Base-by-base conservation (phyloP, 31 red algal species). In the Bonnemaisonia californica region DNA sequence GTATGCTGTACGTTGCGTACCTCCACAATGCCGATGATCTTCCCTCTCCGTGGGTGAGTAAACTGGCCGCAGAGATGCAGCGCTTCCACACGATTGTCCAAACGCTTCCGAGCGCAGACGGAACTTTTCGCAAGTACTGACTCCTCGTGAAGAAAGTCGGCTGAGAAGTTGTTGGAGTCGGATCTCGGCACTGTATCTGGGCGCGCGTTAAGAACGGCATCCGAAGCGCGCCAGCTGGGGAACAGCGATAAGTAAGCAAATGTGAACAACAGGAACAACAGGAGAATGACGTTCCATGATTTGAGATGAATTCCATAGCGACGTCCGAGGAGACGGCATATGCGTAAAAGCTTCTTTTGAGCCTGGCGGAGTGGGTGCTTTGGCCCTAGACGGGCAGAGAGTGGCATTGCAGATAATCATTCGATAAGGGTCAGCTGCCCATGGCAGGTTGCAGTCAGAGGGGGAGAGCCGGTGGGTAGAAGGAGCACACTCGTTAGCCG, bases 1-100 rank as follows among this genome's bases (percentile, higher is more conserved):
- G 75, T 54, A 54, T 19, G 26, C 27, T 63, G 65, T 16, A 68
- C 92, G 76, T 95, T 95, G 11, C 92, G 86, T 34, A 89, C 74
- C 38, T 89, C 85, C 55, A 95, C 86, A 7, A 95, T 72, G 33
- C 47, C 92, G 5, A 95, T 87, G 27, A 95, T 56, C 39, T 79
- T 86, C 9, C 33, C 57, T 11, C 19, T 42, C 7, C 12, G 3
- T 24, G 47, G 4, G 3, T 28, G n/a, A 2, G 12, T 13, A 33
- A 79, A 74, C 45, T 63, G 26, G 31, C 70, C 70, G 59, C 81
- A 84, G 2, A 71, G 34, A 29, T 67, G 69, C 4, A 84, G 56
- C 35, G 70, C 69, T 18, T 84, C 69, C 34, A 75, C 23, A 4
- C 45, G 55, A 27, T 55, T 11, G 1, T 54, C 34, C 29, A 84